These are phyloP conservation scores for Beta macrorhiza DNA, from an alignment of 179 eudicot genomes.

Conservation along the genomic window DNA sequence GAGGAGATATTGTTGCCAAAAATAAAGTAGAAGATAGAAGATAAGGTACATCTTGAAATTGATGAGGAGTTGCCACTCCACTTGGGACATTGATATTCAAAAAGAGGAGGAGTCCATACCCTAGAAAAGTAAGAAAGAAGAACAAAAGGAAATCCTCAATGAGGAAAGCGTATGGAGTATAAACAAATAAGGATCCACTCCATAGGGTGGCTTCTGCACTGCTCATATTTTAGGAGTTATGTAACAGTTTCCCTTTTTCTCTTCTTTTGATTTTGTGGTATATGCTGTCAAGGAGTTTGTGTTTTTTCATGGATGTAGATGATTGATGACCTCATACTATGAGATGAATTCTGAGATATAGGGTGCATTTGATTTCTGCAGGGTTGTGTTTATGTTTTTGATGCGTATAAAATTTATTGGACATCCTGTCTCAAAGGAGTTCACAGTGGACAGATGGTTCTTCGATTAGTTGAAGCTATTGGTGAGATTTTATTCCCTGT, in stretches of 20 bases:
- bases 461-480: conserved; percentile 90
- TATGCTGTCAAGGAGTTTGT: neutral
- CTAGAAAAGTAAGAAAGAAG: no score
- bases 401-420: conserved; percentile 88
- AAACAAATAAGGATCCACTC: no score
- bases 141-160: no score
- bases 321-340: neutral
- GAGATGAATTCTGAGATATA: neutral
- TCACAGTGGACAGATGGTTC: conserved; percentile 91
- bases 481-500: conserved; percentile 50
- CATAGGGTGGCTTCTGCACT: no score
- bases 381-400: conserved; percentile 88
- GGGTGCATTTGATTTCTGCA: conserved; percentile 27
- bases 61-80: no score
- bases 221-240: no score
- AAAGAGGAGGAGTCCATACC: no score
- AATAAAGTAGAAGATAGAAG: neutral
- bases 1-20: no score
- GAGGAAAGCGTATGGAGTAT: no score
- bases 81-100: no score
- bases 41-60: no score
- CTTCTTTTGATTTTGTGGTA: neutral
- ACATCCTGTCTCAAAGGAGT: conserved; percentile 74
- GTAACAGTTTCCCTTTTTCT: no score
- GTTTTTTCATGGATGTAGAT: neutral